Percentiles rank a stretch among this genome's conserved stretches.
phyloP scores from a whole-genome alignment of 2,329 filamentous ascomycete genomes.

The Helminthosporium solani region DNA sequence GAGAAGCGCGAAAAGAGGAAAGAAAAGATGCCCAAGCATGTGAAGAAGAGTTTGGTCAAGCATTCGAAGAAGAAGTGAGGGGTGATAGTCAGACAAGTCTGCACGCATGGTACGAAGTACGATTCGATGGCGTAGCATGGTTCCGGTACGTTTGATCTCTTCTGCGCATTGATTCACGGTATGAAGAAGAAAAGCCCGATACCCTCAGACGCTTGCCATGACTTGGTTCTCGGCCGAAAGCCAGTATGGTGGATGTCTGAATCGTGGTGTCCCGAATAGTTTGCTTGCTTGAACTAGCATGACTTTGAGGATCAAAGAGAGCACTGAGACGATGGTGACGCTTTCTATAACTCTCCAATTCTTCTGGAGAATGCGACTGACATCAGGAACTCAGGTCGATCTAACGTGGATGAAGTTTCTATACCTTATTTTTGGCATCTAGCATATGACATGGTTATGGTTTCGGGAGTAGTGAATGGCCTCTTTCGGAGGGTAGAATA shows the following conservation, averaged over 20 bases:
- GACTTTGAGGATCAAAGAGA: conserved; percentile 25
- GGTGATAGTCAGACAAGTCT: not conserved
- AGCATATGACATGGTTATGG: no score
- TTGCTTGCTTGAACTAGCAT: not conserved
- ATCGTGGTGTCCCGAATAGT: conserved; percentile 17
- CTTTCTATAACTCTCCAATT: no score
- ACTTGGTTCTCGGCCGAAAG: conserved; percentile 11
- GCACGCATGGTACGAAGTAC: not conserved
- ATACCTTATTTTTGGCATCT: no score
- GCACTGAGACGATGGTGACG: conserved; percentile 12
- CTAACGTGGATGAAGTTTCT: no score
- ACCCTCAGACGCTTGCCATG: conserved; percentile 3
- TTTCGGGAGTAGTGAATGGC: no score
- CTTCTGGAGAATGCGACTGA: no score
- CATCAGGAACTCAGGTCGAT: no score
- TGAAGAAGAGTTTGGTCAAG: conserved; percentile 85
- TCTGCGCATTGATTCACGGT: not conserved
- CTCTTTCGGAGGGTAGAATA: no score
- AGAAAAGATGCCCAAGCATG: conserved; percentile 92
- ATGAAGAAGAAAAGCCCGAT: conserved; percentile 22
- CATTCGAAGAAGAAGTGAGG: conserved; percentile 61
- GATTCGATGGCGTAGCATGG: not conserved
- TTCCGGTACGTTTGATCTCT: not conserved
- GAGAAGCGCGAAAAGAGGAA: conserved; percentile 91
- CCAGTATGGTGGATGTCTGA: conserved; percentile 6